phyloP scores from a whole-genome alignment of 495 filamentous ascomycete species.

The Neurospora pannonica region DNA sequence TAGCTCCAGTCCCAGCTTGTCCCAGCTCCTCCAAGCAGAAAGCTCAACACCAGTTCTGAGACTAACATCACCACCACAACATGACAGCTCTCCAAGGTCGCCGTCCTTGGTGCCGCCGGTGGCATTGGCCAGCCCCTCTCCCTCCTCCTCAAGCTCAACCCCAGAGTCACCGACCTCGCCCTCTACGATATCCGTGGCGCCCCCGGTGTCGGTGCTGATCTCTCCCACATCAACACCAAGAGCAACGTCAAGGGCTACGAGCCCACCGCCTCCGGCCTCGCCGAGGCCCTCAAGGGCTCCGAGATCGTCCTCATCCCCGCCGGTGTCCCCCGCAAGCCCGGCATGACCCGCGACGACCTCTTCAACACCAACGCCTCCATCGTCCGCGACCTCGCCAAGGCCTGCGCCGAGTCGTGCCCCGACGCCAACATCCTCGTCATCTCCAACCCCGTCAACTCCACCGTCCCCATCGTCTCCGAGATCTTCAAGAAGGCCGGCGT shows the following conservation, averaged over 20 bases:
- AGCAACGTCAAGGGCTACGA: conserved; percentile 86
- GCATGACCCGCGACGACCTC: conserved; percentile 98
- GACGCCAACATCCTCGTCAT: conserved; percentile 96
- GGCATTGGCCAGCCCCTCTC: conserved; percentile 98
- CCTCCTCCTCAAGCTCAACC: conserved; percentile 96
- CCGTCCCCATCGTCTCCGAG: conserved; percentile 94
- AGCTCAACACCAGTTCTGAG: neutral
- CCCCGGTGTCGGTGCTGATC: conserved; percentile 95
- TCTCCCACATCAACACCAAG: conserved; percentile 98
- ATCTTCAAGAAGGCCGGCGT: conserved; percentile 88
- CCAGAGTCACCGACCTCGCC: conserved; percentile 77
- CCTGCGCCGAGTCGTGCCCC: conserved; percentile 76
- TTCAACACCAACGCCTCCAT: conserved; percentile 99
- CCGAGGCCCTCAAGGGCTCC: conserved; percentile 66
- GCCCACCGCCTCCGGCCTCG: conserved; percentile 63
- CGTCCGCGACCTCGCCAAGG: conserved; percentile 96
- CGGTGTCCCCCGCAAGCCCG: conserved; percentile 97
- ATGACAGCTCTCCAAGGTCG: conserved; percentile 40
- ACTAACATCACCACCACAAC: neutral
- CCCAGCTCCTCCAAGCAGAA: neutral
- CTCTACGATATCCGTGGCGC: conserved; percentile 95
- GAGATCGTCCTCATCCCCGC: conserved; percentile 97
- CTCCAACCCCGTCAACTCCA: conserved; percentile 98
- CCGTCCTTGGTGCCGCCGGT: conserved; percentile 90
- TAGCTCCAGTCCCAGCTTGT: conserved; percentile 6